Evolutionary conservation across 2,329 filamentous ascomycete species (phyloP).

Genomic region (Cladosporium phlei): DNA sequence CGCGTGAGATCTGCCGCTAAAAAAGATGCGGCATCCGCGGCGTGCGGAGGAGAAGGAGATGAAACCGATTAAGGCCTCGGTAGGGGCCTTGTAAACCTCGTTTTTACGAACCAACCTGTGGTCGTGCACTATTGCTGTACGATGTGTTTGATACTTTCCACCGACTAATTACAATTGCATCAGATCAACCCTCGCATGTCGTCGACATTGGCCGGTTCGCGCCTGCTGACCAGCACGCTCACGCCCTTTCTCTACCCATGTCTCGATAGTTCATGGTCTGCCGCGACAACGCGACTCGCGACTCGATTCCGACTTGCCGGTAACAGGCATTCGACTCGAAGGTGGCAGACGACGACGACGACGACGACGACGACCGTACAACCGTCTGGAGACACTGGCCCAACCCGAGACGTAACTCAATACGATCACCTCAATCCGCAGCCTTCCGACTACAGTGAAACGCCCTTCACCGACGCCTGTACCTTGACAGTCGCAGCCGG

Average conservation of each 20-base stretch:
- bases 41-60: no score
- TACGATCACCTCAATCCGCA: conserved; percentile 65
- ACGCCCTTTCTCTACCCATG: conserved; percentile 45
- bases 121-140: no score
- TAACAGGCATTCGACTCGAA: conserved; percentile 7
- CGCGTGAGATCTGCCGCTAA: no score
- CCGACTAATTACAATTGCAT: no score
- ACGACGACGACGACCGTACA: conserved; percentile 15
- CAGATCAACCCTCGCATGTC: conserved; percentile 6
- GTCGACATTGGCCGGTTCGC: conserved; percentile 2
- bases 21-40: no score
- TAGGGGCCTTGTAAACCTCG: no score
- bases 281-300: conserved; percentile 1
- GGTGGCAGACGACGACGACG: conserved; percentile 26
- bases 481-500: conserved; percentile 73
- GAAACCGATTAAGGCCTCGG: no score
- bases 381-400: neutral
- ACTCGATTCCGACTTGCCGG: neutral
- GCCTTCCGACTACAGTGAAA: conserved; percentile 76
- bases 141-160: no score
- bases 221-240: conserved; percentile 33
- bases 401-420: conserved; percentile 20
- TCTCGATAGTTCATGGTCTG: conserved; percentile 25
- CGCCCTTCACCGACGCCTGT: conserved; percentile 84
- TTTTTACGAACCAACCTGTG: no score